Base-by-base conservation (phyloP, 202 grass and related monocot genomes). In the Digitaria exilis region DNA sequence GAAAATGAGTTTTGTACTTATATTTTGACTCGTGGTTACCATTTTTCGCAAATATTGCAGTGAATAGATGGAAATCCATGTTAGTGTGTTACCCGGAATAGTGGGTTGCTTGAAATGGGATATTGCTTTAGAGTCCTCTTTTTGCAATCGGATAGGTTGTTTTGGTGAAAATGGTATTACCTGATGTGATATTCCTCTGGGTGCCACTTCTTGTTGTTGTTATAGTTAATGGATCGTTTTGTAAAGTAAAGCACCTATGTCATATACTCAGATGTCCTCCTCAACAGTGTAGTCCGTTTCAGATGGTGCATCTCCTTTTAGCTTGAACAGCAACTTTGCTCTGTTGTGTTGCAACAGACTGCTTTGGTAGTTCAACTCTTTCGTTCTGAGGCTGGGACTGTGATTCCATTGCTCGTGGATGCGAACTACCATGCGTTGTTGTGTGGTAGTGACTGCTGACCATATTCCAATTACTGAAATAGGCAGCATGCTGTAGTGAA, bases 101-200 rank as follows among this genome's bases (percentile, higher is more conserved):
- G 56, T 44, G 48, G 9, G 32, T 50, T 57, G 16, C n/a, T 72
- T 64, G n/a, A 66, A 41, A 30, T 48, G 5, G 35, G 49, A 24
- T 60, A 10, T 52, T 63, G 37, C 59, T 69, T 18, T 69, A 30
- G 14, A 25, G 16, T 24, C 50, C 30, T 62, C 0, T 30, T 71
- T 65, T 26, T 17, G 73, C 34, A 79, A 69, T 83, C 39, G 13
- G 29, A 61, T 51, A 34, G 13, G 30, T 74, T 52, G 10, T 63
- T 63, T 50, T 80, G 41, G 45, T 81, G 81, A n/a, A 69, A 73
- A 46, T n/a, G 21, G 50, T 72, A 79, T 45, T 39, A 80, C 60
- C 61, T 75, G 73, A 69, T 65, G 31, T 84, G 62, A 65, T 80
- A 46, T 69, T 43, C 71, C 19, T 69, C 19, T 3, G 12, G 71